Evolutionary conservation across 1,284 basidiomycete species (phyloP).

Genomic region (Cryptococcus amylolentus): DNA sequence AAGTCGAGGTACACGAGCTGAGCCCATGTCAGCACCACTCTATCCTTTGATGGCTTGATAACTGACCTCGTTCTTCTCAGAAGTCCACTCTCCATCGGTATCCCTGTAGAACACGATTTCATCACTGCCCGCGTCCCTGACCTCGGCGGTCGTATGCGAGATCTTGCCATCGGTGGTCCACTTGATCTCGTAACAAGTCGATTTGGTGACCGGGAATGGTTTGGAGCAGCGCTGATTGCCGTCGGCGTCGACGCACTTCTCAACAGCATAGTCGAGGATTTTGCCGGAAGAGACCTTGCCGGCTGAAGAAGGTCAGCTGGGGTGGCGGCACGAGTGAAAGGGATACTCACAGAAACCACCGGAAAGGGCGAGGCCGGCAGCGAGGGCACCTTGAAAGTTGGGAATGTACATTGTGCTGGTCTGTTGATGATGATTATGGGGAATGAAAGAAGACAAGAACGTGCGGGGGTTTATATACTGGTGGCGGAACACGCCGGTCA

Average conservation of each 20-base stretch:
- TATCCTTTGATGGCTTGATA: background rate
- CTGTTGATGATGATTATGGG: no score
- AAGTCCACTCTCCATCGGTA: conserved; percentile 47
- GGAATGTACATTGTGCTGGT: conserved; percentile 42
- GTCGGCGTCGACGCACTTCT: conserved; percentile 45
- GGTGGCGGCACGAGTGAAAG: conserved; percentile 5
- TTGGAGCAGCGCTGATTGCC: conserved; percentile 44
- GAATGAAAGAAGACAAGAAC: no score
- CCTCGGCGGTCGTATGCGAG: conserved; percentile 47
- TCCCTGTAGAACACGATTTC: conserved; percentile 48
- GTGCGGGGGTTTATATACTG: no score
- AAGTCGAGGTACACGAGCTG: conserved; percentile 49
- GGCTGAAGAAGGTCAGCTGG: background rate
- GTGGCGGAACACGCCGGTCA: no score
- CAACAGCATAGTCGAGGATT: conserved; percentile 44
- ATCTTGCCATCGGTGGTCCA: conserved; percentile 48
- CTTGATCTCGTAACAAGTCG: conserved; percentile 44
- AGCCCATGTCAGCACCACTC: background rate
- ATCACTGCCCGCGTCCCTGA: conserved; percentile 43
- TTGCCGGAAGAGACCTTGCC: conserved; percentile 9
- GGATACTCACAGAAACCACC: conserved; percentile 27
- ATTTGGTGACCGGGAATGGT: conserved; percentile 45
- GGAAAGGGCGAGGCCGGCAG: conserved; percentile 36
- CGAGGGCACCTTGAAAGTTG: conserved; percentile 33
- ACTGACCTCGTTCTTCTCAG: conserved; percentile 46